Base-by-base conservation (phyloP, 805 yeast genomes). In the Zygosaccharomyces kombuchaensis region DNA sequence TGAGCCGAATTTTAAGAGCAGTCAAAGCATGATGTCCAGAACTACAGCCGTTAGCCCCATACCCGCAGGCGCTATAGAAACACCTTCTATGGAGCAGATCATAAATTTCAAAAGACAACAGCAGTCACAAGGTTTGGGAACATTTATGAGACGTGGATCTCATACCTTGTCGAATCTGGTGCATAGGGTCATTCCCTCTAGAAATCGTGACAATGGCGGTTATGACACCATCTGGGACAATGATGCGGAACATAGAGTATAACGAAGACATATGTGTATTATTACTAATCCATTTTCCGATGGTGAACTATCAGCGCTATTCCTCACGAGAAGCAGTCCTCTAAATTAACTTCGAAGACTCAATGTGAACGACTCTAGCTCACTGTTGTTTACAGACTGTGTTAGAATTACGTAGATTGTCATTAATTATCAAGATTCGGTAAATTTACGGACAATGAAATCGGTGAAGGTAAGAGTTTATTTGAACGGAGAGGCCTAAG, bases 51-150 rank as follows among this genome's bases (percentile, higher is more conserved):
- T 49, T 23, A 50, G 47, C 27, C 25, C 48, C 23, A 37, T 56
- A 4, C 48, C 53, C 10, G 49, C 46, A 8, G 61, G 50, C 12
- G 61, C 63, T 22, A 53, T 66, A 3, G 70, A 68, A 34, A 71
- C 73, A 8, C 75, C 74, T 17, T 55, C 67, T 2, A 53, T 68
- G 38, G 68, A 65, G 14, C 70, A 70, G 26, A 69, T 68, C 29
- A 52, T 68, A 7, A 56, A 55, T 37, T 68, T 56, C 47, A 68
- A 68, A 43, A 56, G 48, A 23, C 45, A 50, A 23, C 59, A 69
- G 66, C 48, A 60, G 19, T 67, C 29, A 6, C 44, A 47, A 19
- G 48, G 52, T n/a, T 40, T 56, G 19, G 43, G 44, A 17, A 53
- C 70, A 14, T 62, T 70, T 17, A 47, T 69, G 13, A 60, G 73